A percentile compares a stretch with the other conserved stretches of the same genome.
Conservation (phyloP, 192 early-diverging fungal genomes). For the Backusella macrospora region DNA sequence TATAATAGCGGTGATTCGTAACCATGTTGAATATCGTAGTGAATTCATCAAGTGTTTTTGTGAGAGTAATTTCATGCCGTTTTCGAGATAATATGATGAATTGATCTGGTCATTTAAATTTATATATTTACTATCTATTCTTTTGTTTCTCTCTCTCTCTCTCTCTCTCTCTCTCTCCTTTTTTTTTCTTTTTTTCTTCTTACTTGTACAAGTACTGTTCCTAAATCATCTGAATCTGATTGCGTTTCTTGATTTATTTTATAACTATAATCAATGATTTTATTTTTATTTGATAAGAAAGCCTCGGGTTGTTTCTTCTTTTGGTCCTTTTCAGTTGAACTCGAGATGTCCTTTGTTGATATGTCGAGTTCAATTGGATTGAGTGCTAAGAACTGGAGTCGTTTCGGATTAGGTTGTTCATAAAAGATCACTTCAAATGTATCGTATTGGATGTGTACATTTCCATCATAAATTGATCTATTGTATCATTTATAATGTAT, state of each 20-base stretch:
- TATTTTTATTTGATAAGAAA: conserved; percentile 26
- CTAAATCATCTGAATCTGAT: conserved; percentile 22
- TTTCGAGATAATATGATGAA: conserved; percentile 59
- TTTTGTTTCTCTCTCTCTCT: neutral
- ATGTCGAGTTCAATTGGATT: conserved; percentile 71
- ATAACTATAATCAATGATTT: conserved; percentile 37
- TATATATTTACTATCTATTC: neutral
- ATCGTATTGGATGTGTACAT: neutral
- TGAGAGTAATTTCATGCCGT: conserved; percentile 41
- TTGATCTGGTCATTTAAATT: conserved; percentile 53
- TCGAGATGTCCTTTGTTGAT: conserved; percentile 36
- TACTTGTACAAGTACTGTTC: conserved; percentile 61
- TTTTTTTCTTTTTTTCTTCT: neutral
- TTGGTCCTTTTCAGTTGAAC: neutral
- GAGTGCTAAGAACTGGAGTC: conserved; percentile 68
- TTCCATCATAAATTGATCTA: neutral
- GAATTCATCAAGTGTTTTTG: neutral
- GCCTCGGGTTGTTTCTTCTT: conserved; percentile 8
- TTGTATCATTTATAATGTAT: neutral
- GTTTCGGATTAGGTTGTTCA: conserved; percentile 57
- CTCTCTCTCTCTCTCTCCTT: too few species aligned
- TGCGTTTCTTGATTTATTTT: neutral
- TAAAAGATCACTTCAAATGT: conserved; percentile 56
- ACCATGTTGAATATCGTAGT: neutral
- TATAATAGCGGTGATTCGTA: neutral